Evolutionary conservation across 805 yeast species (phyloP), one percentile per base, ranked within the genome.

Genomic region (Ascoidea asiatica): DNA sequence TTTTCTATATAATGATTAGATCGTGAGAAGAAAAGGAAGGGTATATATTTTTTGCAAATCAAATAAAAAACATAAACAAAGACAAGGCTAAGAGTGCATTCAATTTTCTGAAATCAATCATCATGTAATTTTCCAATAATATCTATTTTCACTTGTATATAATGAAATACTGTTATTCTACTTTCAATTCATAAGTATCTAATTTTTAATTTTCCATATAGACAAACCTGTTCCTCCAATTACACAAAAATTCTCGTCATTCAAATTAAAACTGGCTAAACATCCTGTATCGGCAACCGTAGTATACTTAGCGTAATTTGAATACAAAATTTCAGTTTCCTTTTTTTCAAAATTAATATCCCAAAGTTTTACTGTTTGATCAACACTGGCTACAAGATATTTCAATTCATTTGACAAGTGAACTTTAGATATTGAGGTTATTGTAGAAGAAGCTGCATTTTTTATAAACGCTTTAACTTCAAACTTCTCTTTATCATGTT

Each of bases 11-110:
- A 29, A 20, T 21, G 22, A n/a, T 11, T 63, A 75, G 66, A 75
- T 86, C 64, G 96, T 92, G 8, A 82, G 94, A 64, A 81, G 97
- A 64, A 92, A 89, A 65, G 98, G 98, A 38, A 73, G 92, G 56
- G 90, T 89, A 11, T 87, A 86, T 52, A 95, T 92, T 37, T 81
- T 85, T 59, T 90, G 98, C 71, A 92, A 89, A 62, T 71, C 92
- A 41, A 86, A 89, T 60, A 87, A 88, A 50, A 87, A 86, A 60
- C 97, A 89, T 64, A 89, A 89, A 65, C 97, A 89, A 64, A 85
- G 95, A 63, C 95, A 86, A 63, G 86, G 86, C 53, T 80, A 60
- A 58, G 19, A 11, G 18, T 20, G 13, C 4, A 37, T 29, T 15
- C 35, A 8, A 8, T 29, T 29, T 29, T 29, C n/a, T n/a, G n/a